Evolutionary conservation across 2,329 filamentous ascomycete species (phyloP).

Genomic region (Curvularia hawaiiensis): DNA sequence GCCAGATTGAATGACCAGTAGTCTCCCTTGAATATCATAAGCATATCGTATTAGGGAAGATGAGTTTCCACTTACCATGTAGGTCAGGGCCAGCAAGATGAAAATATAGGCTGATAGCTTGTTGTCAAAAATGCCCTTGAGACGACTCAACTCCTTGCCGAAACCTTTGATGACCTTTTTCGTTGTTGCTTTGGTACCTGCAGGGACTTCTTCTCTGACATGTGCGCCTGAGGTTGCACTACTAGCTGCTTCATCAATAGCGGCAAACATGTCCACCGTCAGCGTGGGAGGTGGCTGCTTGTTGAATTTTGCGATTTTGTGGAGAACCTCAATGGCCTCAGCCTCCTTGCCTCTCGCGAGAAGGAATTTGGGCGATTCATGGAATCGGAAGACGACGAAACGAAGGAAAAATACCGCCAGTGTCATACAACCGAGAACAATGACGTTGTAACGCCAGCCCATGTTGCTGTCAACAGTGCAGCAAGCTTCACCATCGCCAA

Average conservation of each 20-base stretch:
- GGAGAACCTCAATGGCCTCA: slow-evolving; percentile 35
- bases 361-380: slow-evolving; percentile 38
- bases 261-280: slow-evolving; percentile 34
- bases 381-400: slow-evolving; percentile 37
- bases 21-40: slow-evolving; percentile 23
- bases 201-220: slow-evolving; percentile 1
- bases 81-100: slow-evolving; percentile 32
- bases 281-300: slow-evolving; percentile 28
- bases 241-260: slow-evolving; percentile 28
- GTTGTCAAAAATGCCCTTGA: slow-evolving; percentile 38
- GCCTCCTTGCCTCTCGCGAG: slow-evolving; percentile 33
- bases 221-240: neutral
- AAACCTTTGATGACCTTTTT: slow-evolving; percentile 29
- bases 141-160: slow-evolving; percentile 29
- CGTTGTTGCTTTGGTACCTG: slow-evolving; percentile 22
- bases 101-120: slow-evolving; percentile 34
- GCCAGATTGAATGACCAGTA: slow-evolving; percentile 43
- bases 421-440: slow-evolving; percentile 35
- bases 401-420: slow-evolving; percentile 36
- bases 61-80: slow-evolving; percentile 22
- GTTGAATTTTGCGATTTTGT: slow-evolving; percentile 38
- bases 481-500: slow-evolving; percentile 5
- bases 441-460: slow-evolving; percentile 40
- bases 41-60: neutral
- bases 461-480: slow-evolving; percentile 29